Evolutionary conservation across 768 basidiomycete species (phyloP).

Genomic region (Tricholoma hemisulphureum): DNA sequence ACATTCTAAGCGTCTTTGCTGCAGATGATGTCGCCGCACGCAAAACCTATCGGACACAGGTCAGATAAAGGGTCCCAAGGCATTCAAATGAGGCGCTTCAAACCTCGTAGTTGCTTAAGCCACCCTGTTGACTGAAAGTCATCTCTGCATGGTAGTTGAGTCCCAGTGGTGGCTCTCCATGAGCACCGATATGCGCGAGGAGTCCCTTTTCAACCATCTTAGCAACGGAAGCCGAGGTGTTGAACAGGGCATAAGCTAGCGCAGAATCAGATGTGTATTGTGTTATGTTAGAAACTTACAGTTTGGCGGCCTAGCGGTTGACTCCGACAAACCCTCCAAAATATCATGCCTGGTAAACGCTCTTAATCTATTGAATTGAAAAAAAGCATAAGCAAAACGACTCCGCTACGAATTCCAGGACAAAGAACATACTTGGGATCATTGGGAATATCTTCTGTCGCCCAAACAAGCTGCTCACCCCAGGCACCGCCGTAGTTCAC

Average conservation of each 20-base stretch:
- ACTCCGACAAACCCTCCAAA: slow-evolving; percentile 58
- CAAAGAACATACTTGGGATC: slow-evolving; percentile 56
- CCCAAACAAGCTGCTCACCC: slow-evolving; percentile 73
- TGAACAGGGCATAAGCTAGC: slow-evolving; percentile 62
- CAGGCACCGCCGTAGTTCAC: slow-evolving; percentile 74
- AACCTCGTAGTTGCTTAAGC: slow-evolving; percentile 71
- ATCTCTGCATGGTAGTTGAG: slow-evolving; percentile 79
- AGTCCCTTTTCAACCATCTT: slow-evolving; percentile 68
- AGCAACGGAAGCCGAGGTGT: slow-evolving; percentile 65
- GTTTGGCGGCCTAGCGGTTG: slow-evolving; percentile 54
- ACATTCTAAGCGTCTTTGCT: slow-evolving; percentile 63
- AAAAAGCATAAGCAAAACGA: not conserved
- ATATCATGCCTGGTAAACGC: slow-evolving; percentile 64
- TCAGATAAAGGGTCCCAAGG: not conserved
- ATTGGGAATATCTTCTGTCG: slow-evolving; percentile 59
- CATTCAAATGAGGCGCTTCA: not conserved
- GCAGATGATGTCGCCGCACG: slow-evolving; percentile 67
- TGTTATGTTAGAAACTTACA: slow-evolving; percentile 39
- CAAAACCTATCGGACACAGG: slow-evolving; percentile 43
- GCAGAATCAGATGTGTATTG: slow-evolving; percentile 4
- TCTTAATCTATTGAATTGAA: slow-evolving; percentile 45
- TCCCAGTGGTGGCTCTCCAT: slow-evolving; percentile 71
- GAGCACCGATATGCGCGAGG: slow-evolving; percentile 66
- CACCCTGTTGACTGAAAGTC: slow-evolving; percentile 61
- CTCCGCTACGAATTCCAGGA: not conserved